phyloP scores from a whole-genome alignment of 2,329 filamentous ascomycete genomes.

The Phyllosticta capitalensis region DNA sequence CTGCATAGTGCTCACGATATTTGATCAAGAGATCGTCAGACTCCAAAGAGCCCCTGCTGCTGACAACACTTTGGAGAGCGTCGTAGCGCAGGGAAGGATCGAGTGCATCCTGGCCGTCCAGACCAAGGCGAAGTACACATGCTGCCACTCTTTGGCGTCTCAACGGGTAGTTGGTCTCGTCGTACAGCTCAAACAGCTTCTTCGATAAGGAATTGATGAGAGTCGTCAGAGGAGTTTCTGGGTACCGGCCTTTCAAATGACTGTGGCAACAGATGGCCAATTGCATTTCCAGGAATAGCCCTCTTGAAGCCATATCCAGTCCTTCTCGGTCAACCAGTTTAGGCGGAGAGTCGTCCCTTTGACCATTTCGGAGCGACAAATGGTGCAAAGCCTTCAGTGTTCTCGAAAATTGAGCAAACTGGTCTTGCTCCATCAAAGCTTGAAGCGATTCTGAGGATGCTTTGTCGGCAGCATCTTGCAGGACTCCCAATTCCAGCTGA shows the following conservation, averaged over 20 bases:
- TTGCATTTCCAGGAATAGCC: constrained; percentile 35
- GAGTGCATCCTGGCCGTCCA: constrained; percentile 52
- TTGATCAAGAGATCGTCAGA: constrained; percentile 25
- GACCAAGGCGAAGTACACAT: constrained; percentile 31
- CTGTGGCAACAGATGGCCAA: constrained; percentile 23
- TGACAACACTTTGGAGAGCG: constrained; percentile 6
- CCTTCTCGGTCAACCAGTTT: constrained; percentile 27
- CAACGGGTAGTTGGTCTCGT: constrained; percentile 20
- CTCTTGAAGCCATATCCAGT: constrained; percentile 22
- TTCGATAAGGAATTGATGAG: constrained; percentile 18
- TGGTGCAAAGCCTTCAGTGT: constrained; percentile 52
- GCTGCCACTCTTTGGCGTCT: constrained; percentile 21
- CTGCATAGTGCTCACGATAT: constrained; percentile 27
- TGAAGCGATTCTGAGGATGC: constrained; percentile 43
- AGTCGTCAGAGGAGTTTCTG: constrained; percentile 19
- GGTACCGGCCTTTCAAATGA: constrained; percentile 22
- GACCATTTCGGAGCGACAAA: constrained; percentile 32
- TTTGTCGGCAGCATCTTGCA: constrained; percentile 44
- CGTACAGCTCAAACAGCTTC: constrained; percentile 23
- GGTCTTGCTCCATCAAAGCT: constrained; percentile 44
- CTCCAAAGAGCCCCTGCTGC: constrained; percentile 10
- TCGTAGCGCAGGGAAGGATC: constrained; percentile 12
- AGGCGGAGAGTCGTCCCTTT: constrained; percentile 43
- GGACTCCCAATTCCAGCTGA: constrained; percentile 49
- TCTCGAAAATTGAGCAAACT: constrained; percentile 46